Evolutionary conservation across 768 basidiomycete species (phyloP), one percentile per base, ranked within the genome.

Genomic region (Xerocomus brunneocitrinus): DNA sequence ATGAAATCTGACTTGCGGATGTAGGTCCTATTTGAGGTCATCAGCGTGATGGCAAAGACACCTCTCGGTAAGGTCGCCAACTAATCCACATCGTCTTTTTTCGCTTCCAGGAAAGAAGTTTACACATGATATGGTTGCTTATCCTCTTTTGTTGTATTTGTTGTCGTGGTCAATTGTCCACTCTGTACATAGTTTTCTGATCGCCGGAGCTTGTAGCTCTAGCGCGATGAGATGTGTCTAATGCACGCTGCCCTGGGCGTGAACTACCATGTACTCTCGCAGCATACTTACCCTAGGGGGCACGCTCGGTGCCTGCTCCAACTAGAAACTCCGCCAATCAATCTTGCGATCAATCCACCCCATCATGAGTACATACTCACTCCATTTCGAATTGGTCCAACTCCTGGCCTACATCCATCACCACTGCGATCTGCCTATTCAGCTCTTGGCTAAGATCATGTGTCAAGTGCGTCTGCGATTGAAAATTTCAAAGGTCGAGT

Each of bases 1-100:
- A n/a, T 16, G 42, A 30, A 27, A n/a, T 30, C 50, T 62, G 41
- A 62, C 61, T 4, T n/a, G 16, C 28, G 4, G 63, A 56, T 49
- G 44, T 27, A 89, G 84, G 83, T 87, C 19, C 71, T 89, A 5
- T 88, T 80, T 62, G 87, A 89, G 62, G 87, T 89, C 14, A 60
- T 89, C 52, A 87, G 83, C 59, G 82, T 89, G 43, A 89, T 89
- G 87, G 83, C 81, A 10, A 89, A 89, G 74, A 88, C 85, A 4
- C 84, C 87, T 4, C 70, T 89, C 61, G 86, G 87, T 64, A 87
- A 85, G 65, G 70, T 77, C 24, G 58, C 55, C 35, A 52, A 68
- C 38, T 68, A 40, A 59, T 32, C 16, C 13, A 12, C 9, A 12
- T 14, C 25, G 5, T 2, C 14, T 10, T 30, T 19, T 1, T 5